Percentiles rank a stretch among this genome's conserved stretches.
Evolutionary conservation across 2,329 filamentous ascomycete genomes (phyloP).

Genomic region (Colletotrichum godetiae): DNA sequence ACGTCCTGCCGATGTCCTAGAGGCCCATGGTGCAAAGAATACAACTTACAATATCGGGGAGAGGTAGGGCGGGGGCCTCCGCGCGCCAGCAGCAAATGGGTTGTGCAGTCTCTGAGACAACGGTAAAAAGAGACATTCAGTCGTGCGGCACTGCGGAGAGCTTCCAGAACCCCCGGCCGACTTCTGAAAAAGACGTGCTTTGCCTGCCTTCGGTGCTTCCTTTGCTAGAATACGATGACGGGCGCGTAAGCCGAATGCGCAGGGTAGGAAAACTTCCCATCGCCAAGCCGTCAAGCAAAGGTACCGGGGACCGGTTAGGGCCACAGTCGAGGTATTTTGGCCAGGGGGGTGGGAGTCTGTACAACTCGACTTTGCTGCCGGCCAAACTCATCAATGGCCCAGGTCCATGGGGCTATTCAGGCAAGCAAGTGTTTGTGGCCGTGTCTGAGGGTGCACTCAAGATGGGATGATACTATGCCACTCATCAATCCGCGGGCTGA

Average conservation of each 20-base stretch:
- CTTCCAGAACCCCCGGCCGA: conserved; percentile 42
- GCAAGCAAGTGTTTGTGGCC: conserved; percentile 30
- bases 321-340: conserved; percentile 18
- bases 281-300: conserved; percentile 35
- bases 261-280: conserved; percentile 16
- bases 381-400: conserved; percentile 32
- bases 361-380: conserved; percentile 21
- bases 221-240: conserved; percentile 25
- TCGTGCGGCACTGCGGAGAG: conserved; percentile 44
- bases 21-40: conserved; percentile 36
- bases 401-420: conserved; percentile 30
- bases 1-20: conserved; percentile 13
- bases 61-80: conserved; percentile 37
- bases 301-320: conserved; percentile 8
- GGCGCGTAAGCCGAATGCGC: conserved; percentile 20
- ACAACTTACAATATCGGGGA: conserved; percentile 37
- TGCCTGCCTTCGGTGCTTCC: conserved; percentile 16
- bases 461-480: conserved; percentile 14
- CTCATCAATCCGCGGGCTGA: conserved; percentile 9
- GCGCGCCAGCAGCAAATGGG: conserved; percentile 44
- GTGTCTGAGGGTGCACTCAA: conserved; percentile 14
- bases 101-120: conserved; percentile 59
- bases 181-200: conserved; percentile 38
- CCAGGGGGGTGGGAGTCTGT: conserved; percentile 20
- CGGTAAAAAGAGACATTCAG: conserved; percentile 49